Percentiles rank a stretch among this genome's conserved stretches.
Conservation (phyloP, 176 grass and related monocot genomes). For the Alloteropsis semialata region DNA sequence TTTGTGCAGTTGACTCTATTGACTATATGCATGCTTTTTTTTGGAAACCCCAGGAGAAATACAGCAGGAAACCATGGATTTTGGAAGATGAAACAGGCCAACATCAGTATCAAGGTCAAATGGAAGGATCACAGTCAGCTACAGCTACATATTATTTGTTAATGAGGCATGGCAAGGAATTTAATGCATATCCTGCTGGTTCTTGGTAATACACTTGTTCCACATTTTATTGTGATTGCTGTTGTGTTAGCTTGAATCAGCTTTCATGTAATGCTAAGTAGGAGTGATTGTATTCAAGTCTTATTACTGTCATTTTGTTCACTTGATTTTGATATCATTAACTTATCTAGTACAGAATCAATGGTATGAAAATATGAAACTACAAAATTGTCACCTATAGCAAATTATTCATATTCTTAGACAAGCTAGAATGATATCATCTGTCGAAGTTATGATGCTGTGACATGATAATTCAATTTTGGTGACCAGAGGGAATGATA, state of each 20-base stretch:
- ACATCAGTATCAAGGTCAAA: constrained; percentile 89
- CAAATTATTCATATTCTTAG: neutral
- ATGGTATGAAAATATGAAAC: neutral
- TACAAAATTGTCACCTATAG: neutral
- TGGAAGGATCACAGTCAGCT: constrained; percentile 87
- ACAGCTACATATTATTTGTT: constrained; percentile 96
- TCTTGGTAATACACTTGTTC: constrained; percentile 64
- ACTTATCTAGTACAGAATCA: neutral
- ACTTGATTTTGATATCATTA: constrained; percentile 9
- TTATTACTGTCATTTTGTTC: neutral
- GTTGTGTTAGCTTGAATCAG: constrained; percentile 1
- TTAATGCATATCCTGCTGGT: constrained; percentile 87
- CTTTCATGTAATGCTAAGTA: neutral
- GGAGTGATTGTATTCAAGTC: neutral
- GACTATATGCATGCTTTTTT: constrained; percentile 16
- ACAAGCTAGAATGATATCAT: neutral
- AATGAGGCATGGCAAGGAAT: constrained; percentile 95
- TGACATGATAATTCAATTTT: neutral
- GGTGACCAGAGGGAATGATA: neutral
- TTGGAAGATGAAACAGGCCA: constrained; percentile 99
- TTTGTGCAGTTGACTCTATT: constrained; percentile 2
- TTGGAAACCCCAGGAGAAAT: constrained; percentile 63
- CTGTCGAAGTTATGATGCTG: neutral
- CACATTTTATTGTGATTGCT: constrained; percentile 13
- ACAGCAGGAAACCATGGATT: constrained; percentile 90